These are phyloP conservation scores for Lineolata rhizophorae DNA, from an alignment of 495 filamentous ascomycete genomes.

Conservation along the genomic window DNA sequence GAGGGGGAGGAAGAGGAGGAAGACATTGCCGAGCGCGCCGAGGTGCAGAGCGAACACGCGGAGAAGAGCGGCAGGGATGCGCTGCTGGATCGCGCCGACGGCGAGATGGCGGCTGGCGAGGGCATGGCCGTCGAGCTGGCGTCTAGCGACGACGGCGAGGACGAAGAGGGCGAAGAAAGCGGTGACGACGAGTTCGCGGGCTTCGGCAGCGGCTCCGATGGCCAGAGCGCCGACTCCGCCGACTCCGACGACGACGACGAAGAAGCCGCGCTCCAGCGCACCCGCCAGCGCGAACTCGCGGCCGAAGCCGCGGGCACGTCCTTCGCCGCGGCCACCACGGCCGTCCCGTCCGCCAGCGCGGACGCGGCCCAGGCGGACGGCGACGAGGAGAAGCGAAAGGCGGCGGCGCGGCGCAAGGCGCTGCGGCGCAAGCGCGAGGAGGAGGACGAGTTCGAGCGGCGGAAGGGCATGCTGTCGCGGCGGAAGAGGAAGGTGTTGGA, in stretches of 20 bases:
- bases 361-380: slow-evolving; percentile 2
- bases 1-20: slow-evolving; percentile 18
- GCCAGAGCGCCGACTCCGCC: slow-evolving; percentile 17
- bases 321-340: slow-evolving; percentile 15
- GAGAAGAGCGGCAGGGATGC: slow-evolving; percentile 11
- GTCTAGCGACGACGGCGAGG: slow-evolving; percentile 23
- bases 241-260: slow-evolving; percentile 20
- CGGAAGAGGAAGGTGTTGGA: slow-evolving; percentile 23
- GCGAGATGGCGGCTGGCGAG: slow-evolving; percentile 20
- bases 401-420: slow-evolving; percentile 11
- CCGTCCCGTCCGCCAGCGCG: slow-evolving; percentile 1
- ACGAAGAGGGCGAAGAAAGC: slow-evolving; percentile 24
- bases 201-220: slow-evolving; percentile 22
- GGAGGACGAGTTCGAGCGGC: slow-evolving; percentile 20
- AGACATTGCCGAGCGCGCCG: slow-evolving; percentile 20
- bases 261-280: slow-evolving; percentile 26
- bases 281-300: slow-evolving; percentile 71
- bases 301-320: slow-evolving; percentile 52
- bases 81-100: slow-evolving; percentile 17
- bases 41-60: slow-evolving; percentile 12
- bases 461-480: slow-evolving; percentile 21
- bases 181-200: slow-evolving; percentile 21
- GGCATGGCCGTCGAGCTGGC: slow-evolving; percentile 33
- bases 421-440: slow-evolving; percentile 16
- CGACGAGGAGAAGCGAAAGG: slow-evolving; percentile 8